Conservation (phyloP, 139 green algal genomes). For the Haematococcus sp. region DNA sequence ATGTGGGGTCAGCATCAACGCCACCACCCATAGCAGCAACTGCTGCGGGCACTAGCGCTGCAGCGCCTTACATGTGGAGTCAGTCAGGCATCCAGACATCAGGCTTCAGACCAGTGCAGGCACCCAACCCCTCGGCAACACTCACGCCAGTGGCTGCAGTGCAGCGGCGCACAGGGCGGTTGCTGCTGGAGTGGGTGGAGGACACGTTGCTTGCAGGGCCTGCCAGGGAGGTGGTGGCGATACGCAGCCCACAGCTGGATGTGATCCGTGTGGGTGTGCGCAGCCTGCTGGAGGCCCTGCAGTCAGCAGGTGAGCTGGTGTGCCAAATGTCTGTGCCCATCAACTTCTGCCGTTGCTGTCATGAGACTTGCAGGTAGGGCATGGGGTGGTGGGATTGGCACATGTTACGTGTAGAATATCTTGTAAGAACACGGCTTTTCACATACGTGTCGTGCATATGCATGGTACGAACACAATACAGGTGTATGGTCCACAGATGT, state of each 20-base stretch:
- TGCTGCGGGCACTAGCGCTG: not conserved
- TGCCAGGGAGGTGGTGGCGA: not conserved
- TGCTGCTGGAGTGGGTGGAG: conserved; percentile 3
- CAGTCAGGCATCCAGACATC: no score
- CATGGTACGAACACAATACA: no score
- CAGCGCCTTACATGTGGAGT: not conserved
- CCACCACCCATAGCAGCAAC: not conserved
- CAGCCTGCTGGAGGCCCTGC: not conserved
- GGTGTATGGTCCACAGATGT: no score
- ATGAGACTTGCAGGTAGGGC: no score
- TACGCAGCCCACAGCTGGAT: not conserved
- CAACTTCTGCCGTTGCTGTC: no score
- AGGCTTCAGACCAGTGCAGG: not conserved
- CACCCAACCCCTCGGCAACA: not conserved
- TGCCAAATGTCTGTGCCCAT: not conserved
- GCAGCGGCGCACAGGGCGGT: not conserved
- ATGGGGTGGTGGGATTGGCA: no score
- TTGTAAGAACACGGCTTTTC: no score
- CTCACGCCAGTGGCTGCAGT: not conserved
- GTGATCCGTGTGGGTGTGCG: not conserved
- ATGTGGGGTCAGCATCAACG: not conserved
- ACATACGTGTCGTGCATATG: no score
- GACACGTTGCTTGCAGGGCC: not conserved
- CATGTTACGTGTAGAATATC: no score
- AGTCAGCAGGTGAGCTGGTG: not conserved